Base-by-base conservation (phyloP, 2,329 filamentous ascomycete species). In the Paraphoma chrysanthemicola region DNA sequence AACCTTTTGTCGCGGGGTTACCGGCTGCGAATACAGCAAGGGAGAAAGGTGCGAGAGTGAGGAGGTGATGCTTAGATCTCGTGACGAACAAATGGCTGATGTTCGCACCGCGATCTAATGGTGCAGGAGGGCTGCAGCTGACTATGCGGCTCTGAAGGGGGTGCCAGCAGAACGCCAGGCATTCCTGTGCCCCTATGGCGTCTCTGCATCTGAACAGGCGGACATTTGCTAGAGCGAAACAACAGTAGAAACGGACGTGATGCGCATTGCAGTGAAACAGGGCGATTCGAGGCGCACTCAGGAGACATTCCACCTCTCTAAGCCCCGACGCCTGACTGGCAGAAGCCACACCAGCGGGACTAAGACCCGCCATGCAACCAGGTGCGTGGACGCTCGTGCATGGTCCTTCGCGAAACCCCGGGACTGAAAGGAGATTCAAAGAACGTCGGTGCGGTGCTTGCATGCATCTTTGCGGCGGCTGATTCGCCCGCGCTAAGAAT, bases 131-230 rank as follows among this genome's bases (percentile, higher is more conserved):
- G 47, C 38, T 51, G 47, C 63, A 61, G 65, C 60, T 66, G 64
- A 62, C 62, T 49, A 41, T 56, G 51, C 49, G 53, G 57, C 53
- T 51, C 56, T 59, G 52, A 54, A 66, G 58, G 59, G 63, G 57
- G 57, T 51, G 51, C 42, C 51, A 56, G 51, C 50, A 48, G 50
- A 18, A 31, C 44, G 50, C 30, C 43, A 30, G 53, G 59, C 30
- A 43, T 33, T 51, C 54, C 46, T 56, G 57, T 60, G 57, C 53
- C 46, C 53, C 45, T 52, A 51, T 57, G 53, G 55, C 54, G 46
- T 53, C 54, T 38, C 57, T 36, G 14, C 10, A 36, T 10, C 14
- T 36, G 33, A 36, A 36, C 33, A 36, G 33, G 14, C 33, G 33
- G 33, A 14, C 33, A 36, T 36, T 36, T 10, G 7, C 33, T 36